phyloP scores from a whole-genome alignment of 495 filamentous ascomycete species.

The Parathielavia hyrcaniae region DNA sequence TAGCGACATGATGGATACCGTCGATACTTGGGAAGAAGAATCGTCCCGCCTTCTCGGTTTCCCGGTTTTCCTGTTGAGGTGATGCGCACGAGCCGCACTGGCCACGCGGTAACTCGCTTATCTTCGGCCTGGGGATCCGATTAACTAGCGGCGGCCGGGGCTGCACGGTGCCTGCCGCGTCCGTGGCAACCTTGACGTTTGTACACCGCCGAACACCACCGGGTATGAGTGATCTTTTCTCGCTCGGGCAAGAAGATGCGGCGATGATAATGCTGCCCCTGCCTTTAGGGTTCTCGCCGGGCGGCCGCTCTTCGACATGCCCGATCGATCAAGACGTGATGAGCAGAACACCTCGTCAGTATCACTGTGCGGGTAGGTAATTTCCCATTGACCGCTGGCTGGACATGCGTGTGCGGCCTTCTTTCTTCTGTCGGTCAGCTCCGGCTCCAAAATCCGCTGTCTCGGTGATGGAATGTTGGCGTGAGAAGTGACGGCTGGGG shows the following conservation, averaged over 20 bases:
- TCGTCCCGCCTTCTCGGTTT: not conserved
- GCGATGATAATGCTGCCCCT: not conserved
- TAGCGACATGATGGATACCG: not conserved
- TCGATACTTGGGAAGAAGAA: slow-evolving; percentile 2
- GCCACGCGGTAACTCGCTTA: slow-evolving; percentile 11
- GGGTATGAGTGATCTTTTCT: too few relatives aligned
- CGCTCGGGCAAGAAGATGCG: not conserved
- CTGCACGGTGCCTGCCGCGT: slow-evolving; percentile 10
- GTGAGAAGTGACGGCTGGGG: too few relatives aligned
- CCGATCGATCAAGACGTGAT: not conserved
- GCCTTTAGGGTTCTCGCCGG: not conserved
- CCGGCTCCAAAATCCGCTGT: too few relatives aligned
- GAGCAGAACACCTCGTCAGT: too few relatives aligned
- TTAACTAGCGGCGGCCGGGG: slow-evolving; percentile 7
- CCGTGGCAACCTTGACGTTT: not conserved
- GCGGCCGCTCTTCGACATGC: not conserved
- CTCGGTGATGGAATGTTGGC: too few relatives aligned
- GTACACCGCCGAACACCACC: slow-evolving; percentile 18
- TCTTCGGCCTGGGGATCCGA: slow-evolving; percentile 14
- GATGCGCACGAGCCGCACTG: not conserved
- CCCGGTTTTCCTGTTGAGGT: not conserved
- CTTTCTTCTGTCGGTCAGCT: too few relatives aligned
- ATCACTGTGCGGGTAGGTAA: too few relatives aligned
- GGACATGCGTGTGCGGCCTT: too few relatives aligned
- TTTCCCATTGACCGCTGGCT: too few relatives aligned